These are phyloP conservation scores for Aureobasidium sp. DNA, from an alignment of 2,329 filamentous ascomycete species.

Conservation along the genomic window DNA sequence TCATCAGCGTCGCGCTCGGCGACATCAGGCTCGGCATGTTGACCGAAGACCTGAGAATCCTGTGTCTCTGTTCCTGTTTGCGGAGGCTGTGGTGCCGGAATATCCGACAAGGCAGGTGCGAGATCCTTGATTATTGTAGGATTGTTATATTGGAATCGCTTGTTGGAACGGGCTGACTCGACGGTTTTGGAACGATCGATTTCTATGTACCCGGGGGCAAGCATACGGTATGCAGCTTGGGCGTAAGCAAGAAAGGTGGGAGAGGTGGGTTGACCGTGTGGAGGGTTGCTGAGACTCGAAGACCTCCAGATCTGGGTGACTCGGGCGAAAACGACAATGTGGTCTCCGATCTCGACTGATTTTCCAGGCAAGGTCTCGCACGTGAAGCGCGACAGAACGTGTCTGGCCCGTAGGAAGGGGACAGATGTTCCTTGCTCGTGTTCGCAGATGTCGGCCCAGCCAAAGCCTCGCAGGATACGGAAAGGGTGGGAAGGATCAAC, in stretches of 20 bases:
- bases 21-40: too few relatives aligned
- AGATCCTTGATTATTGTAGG: too few relatives aligned
- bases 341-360: conserved; percentile 38
- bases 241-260: background rate
- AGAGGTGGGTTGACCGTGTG: background rate
- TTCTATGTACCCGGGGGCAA: background rate
- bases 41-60: background rate
- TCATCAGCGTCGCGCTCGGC: background rate
- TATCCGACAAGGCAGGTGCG: background rate
- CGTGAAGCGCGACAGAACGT: conserved; percentile 26
- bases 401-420: too few relatives aligned
- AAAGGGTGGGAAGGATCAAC: conserved; percentile 22
- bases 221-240: background rate
- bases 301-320: conserved; percentile 21
- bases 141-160: background rate
- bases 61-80: background rate
- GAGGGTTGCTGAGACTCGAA: background rate
- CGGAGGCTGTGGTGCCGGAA: background rate
- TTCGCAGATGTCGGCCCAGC: background rate
- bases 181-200: background rate
- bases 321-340: conserved; percentile 41
- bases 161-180: background rate
- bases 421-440: background rate
- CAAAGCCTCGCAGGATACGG: background rate
- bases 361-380: conserved; percentile 33